Percentiles rank a stretch among this genome's conserved stretches.
Evolutionary conservation across 75 land plant species (phyloP).

Genomic region (Cryptomeria japonica): DNA sequence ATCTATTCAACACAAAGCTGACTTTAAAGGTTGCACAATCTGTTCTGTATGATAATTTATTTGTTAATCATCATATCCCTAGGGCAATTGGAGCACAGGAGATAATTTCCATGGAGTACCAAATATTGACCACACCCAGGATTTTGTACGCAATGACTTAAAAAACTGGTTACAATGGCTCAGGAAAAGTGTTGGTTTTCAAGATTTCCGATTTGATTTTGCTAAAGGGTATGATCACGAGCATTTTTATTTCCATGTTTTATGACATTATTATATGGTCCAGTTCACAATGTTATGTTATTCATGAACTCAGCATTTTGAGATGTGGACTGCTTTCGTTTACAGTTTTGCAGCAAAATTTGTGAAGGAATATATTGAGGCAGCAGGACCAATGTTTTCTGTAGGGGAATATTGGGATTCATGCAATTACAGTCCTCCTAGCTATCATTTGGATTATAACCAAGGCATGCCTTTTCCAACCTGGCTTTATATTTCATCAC

Average conservation of each 20-base stretch:
- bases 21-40: not conserved
- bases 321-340: constrained; percentile 3
- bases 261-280: not conserved
- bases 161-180: constrained; percentile 82
- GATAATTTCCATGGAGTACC: constrained; percentile 83
- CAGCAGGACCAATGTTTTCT: constrained; percentile 64
- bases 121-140: constrained; percentile 86
- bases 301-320: constrained; percentile 14
- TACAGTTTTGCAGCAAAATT: constrained; percentile 66
- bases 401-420: constrained; percentile 96
- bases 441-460: constrained; percentile 65
- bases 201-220: constrained; percentile 95
- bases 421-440: constrained; percentile 62
- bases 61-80: not conserved
- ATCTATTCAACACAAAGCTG: not conserved
- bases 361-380: constrained; percentile 86
- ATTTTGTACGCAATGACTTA: constrained; percentile 79
- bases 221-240: constrained; percentile 68
- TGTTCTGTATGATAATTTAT: not conserved
- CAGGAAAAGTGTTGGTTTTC: constrained; percentile 65
- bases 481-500: not conserved
- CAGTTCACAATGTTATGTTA: not conserved
- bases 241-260: not conserved
- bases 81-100: constrained; percentile 86
- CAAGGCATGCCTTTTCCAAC: constrained; percentile 62